Percentiles rank a stretch among this genome's conserved stretches.
These are phyloP conservation scores for Apiotrichum gamsii DNA, from an alignment of 1,284 basidiomycete species.

Conservation along the genomic window DNA sequence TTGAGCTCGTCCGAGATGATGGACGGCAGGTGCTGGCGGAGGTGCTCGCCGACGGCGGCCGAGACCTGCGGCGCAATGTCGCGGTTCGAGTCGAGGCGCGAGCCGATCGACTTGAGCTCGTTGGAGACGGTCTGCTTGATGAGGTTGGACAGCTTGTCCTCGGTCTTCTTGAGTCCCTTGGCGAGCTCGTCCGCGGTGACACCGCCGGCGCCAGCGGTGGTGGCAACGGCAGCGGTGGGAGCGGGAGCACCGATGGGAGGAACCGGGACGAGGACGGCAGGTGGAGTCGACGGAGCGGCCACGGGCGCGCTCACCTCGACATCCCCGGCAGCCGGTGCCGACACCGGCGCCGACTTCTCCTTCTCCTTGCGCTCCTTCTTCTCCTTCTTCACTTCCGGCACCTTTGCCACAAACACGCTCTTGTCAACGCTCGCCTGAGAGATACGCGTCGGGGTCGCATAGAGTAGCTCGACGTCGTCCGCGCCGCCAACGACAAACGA, in stretches of 20 bases:
- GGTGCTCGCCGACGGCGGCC: conserved; percentile 19
- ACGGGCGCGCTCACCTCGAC: not conserved
- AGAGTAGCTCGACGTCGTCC: conserved; percentile 29
- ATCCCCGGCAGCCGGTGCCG: conserved; percentile 3
- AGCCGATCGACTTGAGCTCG: conserved; percentile 2
- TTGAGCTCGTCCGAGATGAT: conserved; percentile 23
- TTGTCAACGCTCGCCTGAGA: conserved; percentile 22
- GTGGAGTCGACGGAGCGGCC: not conserved
- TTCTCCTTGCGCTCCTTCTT: conserved; percentile 5
- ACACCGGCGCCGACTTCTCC: not conserved
- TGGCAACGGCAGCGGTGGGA: not conserved
- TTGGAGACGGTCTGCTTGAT: conserved; percentile 12
- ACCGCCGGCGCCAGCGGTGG: not conserved
- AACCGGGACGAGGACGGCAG: not conserved
- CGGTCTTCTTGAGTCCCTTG: conserved; percentile 24
- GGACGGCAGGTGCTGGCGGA: conserved; percentile 21
- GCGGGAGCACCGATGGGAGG: not conserved
- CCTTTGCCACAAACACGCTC: not conserved
- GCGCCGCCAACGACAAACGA: conserved; percentile 21
- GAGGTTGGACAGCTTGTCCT: conserved; percentile 25
- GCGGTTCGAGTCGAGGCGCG: conserved; percentile 5
- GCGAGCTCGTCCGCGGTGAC: conserved; percentile 9
- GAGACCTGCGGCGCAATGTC: conserved; percentile 9
- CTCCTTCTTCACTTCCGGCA: conserved; percentile 1
- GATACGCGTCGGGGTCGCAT: conserved; percentile 28